Evolutionary conservation across 2,329 filamentous ascomycete species (phyloP), one percentile per base, ranked within the genome.

Genomic region (Leptographium lundbergii): DNA sequence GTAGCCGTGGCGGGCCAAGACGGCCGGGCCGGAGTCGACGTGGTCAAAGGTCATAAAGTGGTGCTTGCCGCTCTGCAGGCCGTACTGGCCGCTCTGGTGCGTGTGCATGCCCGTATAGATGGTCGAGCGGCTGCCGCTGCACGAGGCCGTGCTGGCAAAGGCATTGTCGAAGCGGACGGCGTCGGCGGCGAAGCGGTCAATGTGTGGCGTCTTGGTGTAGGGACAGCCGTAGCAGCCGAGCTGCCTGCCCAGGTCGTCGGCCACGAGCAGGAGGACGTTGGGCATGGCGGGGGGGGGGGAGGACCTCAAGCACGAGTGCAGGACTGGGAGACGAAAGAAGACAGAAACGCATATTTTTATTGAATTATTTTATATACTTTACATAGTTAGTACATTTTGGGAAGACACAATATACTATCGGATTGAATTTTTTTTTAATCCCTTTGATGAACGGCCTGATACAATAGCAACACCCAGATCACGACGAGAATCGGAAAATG

Each of bases 101-200:
- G 75, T 77, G 57, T 79, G 76, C 0, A 77, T 67, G 4, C 77
- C 76, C 0, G 75, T 78, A 64, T 78, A 79, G 24, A 79, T 72
- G 19, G 73, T 72, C 0, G 75, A 73, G 6, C 75, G 71, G 62
- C 73, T 77, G 36, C 71, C 73, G 58, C 73, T 77, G 65, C 77
- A 79, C 0, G 75, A 79, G 0, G 77, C 76, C 3, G 74, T 77
- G 61, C 70, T 74, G 13, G 72, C 70, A 61, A 76, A 77, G 19
- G 71, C 73, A 17, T 67, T 65, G n/a, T 67, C 66, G 61, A 77
- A 77, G 1, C 60, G 60, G 0, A 68, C 69, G 22, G 72, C 73
- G 48, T 70, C 50, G 0, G 64, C 60, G 0, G 75, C 74, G 10
- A 78, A 70, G 0, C 47, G 36, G 62, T 77, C 74, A 6, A 77